Base-by-base conservation (phyloP, 2,329 filamentous ascomycete species). In the Pseudonectria foliicola region DNA sequence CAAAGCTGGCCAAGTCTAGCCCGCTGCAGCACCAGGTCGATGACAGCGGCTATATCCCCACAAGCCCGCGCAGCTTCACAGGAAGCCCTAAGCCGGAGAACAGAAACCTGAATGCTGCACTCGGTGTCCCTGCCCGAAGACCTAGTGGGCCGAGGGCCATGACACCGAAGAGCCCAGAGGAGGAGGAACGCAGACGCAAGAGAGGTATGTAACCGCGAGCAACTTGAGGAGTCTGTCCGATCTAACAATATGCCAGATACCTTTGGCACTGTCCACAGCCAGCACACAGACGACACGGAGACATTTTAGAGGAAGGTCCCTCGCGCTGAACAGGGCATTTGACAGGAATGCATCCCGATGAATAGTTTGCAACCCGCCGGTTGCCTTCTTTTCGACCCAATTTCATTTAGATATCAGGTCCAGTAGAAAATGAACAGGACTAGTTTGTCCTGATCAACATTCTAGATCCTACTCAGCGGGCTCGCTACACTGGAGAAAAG, bases 101-200 rank as follows among this genome's bases (percentile, higher is more conserved):
- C 54, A 64, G 68, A 33, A 78, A 77, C 46, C 55, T 78, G 27
- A 77, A 64, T 48, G 66, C 64, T 12, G 72, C 70, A 6, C 61
- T 73, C 6, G 70, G 68, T 6, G 62, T 69, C 4, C 71, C 71
- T n/a, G 55, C 64, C 7, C 63, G 75, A 31, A 58, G 73, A 38
- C 75, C 75, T 15, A 77, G 71, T 34, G 75, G 75, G 14, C 75
- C 75, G 11, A 59, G 75, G 43, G 73, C 74, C 13, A 79, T 79
- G 75, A 78, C 74, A 5, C 74, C 75, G 1, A 75, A 66, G 55
- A 71, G 64, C 38, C 62, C 63, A 1, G 61, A 68, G 30, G 66
- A 70, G 27, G 69, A 68, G 16, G 70, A 72, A 41, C 62, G 68
- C 44, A 62, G 72, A 46, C 63, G 70, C 27, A 80, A 78, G 63